phyloP scores from a whole-genome alignment of 2,329 filamentous ascomycete genomes.

The Arthrinium phaeospermum region DNA sequence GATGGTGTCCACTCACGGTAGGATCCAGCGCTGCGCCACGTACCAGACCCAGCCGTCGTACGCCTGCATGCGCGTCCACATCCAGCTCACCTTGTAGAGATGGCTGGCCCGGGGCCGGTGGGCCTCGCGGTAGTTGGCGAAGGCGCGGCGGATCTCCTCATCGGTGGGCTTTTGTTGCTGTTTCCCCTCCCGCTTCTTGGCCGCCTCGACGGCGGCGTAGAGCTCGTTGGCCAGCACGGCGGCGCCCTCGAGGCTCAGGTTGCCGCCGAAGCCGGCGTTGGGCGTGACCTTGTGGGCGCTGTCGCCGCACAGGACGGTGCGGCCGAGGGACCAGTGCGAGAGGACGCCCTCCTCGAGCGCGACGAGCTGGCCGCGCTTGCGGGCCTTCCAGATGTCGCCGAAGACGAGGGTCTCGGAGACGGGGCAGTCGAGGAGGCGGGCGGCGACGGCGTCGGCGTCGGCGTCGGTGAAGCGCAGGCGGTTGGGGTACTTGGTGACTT shows the following conservation, averaged over 20 bases:
- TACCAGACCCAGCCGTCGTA: slow-evolving; percentile 10
- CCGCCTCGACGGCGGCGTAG: slow-evolving; percentile 17
- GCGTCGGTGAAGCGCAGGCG: slow-evolving; percentile 37
- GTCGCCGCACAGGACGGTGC: slow-evolving; percentile 44
- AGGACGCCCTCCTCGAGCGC: slow-evolving; percentile 42
- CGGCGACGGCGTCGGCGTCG: slow-evolving; percentile 37
- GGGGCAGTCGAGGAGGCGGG: slow-evolving; percentile 33
- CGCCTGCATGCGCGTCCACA: neutral
- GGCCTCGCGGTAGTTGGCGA: neutral
- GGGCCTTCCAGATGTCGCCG: slow-evolving; percentile 39
- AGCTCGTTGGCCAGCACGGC: slow-evolving; percentile 38
- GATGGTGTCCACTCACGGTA: neutral
- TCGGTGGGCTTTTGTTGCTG: slow-evolving; percentile 21
- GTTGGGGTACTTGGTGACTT: neutral
- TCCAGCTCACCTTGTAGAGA: neutral
- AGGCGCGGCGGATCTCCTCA: neutral
- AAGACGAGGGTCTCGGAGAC: slow-evolving; percentile 39
- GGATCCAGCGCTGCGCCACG: neutral
- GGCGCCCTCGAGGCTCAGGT: slow-evolving; percentile 43
- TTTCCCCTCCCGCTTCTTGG: neutral
- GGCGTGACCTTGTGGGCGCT: slow-evolving; percentile 43
- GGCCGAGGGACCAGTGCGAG: slow-evolving; percentile 40
- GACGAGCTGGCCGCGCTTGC: slow-evolving; percentile 30
- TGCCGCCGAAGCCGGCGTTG: slow-evolving; percentile 44
- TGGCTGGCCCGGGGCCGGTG: neutral